These are phyloP conservation scores for Cryphonectria radicalis DNA, from an alignment of 2,329 filamentous ascomycete species.

Conservation along the genomic window DNA sequence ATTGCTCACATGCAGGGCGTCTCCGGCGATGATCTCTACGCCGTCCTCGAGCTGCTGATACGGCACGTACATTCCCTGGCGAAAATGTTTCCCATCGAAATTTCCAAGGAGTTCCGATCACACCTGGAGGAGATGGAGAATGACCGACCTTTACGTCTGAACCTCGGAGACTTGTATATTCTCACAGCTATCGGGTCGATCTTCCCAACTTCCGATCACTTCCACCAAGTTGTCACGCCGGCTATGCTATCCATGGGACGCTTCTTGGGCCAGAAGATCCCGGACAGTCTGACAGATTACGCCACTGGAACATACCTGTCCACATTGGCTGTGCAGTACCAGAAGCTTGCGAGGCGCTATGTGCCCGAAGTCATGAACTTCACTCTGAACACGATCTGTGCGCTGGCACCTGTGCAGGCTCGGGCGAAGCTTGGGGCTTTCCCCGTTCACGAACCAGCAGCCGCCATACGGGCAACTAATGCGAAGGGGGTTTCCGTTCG, in stretches of 20 bases:
- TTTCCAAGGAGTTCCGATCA: slow-evolving; percentile 77
- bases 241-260: slow-evolving; percentile 83
- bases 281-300: slow-evolving; percentile 67
- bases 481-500: slow-evolving; percentile 48
- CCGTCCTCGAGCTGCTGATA: slow-evolving; percentile 76
- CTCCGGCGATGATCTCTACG: slow-evolving; percentile 58
- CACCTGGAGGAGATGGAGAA: slow-evolving; percentile 64
- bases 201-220: slow-evolving; percentile 96
- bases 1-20: slow-evolving; percentile 54
- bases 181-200: slow-evolving; percentile 82
- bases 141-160: slow-evolving; percentile 55
- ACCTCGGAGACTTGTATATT: slow-evolving; percentile 76
- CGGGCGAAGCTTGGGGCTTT: slow-evolving; percentile 57
- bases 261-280: slow-evolving; percentile 79
- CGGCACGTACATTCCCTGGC: slow-evolving; percentile 93
- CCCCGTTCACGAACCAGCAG: slow-evolving; percentile 61
- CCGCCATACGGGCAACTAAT: slow-evolving; percentile 54
- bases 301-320: slow-evolving; percentile 78
- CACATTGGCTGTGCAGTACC: slow-evolving; percentile 80
- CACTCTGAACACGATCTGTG: slow-evolving; percentile 72
- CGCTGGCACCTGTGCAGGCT: slow-evolving; percentile 62
- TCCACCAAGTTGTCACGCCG: slow-evolving; percentile 92
- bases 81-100: slow-evolving; percentile 79
- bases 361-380: slow-evolving; percentile 89
- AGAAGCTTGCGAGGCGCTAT: slow-evolving; percentile 81